Evolutionary conservation across 177 flowering plant genomes (phyloP).

Genomic region (Vitis hybrid): DNA sequence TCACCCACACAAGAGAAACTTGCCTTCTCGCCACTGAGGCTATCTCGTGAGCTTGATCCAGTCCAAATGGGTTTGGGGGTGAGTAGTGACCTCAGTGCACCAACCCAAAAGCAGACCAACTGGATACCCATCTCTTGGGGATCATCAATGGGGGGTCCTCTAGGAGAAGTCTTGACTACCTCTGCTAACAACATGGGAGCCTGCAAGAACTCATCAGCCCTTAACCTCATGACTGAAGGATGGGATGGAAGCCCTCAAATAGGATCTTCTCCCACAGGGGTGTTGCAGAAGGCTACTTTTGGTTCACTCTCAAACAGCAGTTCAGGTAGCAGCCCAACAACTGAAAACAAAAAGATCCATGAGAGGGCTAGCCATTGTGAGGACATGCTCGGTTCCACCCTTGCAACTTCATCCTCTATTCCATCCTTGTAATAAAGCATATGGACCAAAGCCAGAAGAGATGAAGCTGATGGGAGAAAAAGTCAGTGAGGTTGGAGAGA

Average conservation of each 20-base stretch:
- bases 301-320: constrained; percentile 38
- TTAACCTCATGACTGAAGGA: constrained; percentile 24
- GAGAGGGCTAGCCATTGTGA: constrained; percentile 20
- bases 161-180: constrained; percentile 36
- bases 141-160: constrained; percentile 37
- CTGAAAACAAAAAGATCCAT: constrained; percentile 20
- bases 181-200: constrained; percentile 5
- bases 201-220: constrained; percentile 23
- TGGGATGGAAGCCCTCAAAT: constrained; percentile 33
- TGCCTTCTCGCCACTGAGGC: constrained; percentile 24
- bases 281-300: constrained; percentile 33
- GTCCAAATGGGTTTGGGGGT: constrained; percentile 24
- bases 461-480: background rate
- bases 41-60: constrained; percentile 28
- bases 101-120: constrained; percentile 11
- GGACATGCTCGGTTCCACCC: constrained; percentile 25
- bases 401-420: constrained; percentile 20
- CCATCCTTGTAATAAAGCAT: constrained; percentile 18
- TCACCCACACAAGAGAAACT: constrained; percentile 26
- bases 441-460: background rate
- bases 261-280: constrained; percentile 43
- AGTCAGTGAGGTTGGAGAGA: background rate
- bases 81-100: constrained; percentile 6
- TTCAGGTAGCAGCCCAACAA: constrained; percentile 38
- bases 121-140: constrained; percentile 32